Conservation (phyloP, 768 basidiomycete species). For the Cystobasidium tubakii region DNA sequence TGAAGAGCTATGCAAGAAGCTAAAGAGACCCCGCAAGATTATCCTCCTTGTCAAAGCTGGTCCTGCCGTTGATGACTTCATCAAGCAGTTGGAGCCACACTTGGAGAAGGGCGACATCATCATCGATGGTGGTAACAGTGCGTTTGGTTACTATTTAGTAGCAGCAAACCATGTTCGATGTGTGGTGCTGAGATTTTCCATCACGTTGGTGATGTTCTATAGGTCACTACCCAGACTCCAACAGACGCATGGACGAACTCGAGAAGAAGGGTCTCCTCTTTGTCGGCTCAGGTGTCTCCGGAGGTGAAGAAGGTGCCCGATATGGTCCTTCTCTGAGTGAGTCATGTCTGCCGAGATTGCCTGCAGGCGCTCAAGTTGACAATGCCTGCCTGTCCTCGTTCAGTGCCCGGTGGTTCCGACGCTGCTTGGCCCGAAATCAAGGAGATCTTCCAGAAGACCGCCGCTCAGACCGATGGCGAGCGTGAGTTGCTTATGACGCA, state of each 20-base stretch:
- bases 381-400: not conserved
- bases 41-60: conserved; percentile 98
- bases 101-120: conserved; percentile 96
- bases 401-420: conserved; percentile 85
- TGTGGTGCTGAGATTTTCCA: too few species aligned
- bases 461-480: conserved; percentile 83
- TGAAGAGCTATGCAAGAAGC: conserved; percentile 80
- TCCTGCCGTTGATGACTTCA: conserved; percentile 90
- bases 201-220: not conserved
- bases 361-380: not conserved
- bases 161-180: too few species aligned
- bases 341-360: conserved; percentile 4
- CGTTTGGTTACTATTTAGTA: not conserved
- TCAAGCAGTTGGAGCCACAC: conserved; percentile 67
- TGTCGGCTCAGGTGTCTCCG: conserved; percentile 97
- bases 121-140: conserved; percentile 97
- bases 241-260: conserved; percentile 86
- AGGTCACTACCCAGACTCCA: conserved; percentile 87
- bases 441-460: conserved; percentile 96
- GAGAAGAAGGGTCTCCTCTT: conserved; percentile 92
- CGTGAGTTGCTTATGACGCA: conserved; percentile 16
- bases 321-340: conserved; percentile 82
- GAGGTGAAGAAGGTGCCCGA: conserved; percentile 97
- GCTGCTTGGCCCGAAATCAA: conserved; percentile 96
- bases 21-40: conserved; percentile 93